Conservation (phyloP, 2,329 filamentous ascomycete species). For the Diplodia scrobiculata region DNA sequence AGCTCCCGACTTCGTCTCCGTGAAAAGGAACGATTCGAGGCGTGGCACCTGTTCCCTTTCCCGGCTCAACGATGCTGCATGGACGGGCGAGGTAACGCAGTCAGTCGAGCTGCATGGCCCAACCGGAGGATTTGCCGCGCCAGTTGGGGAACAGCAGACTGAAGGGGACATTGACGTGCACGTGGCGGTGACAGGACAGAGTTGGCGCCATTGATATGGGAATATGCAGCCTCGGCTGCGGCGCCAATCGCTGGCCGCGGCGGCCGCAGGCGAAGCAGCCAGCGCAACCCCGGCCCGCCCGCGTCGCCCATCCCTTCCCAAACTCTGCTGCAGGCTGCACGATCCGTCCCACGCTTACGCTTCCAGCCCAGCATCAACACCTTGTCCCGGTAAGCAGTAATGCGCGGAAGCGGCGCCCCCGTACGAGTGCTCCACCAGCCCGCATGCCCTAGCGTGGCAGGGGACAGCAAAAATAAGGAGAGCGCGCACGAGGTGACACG, state of each 20-base stretch:
- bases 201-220: too few species aligned
- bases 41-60: conserved; percentile 4
- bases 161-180: neutral
- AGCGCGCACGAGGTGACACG: neutral
- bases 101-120: conserved; percentile 6
- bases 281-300: neutral
- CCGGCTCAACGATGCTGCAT: conserved; percentile 9
- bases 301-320: conserved; percentile 4
- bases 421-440: neutral
- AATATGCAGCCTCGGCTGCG: too few species aligned
- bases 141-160: conserved; percentile 1
- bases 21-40: neutral
- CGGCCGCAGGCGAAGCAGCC: neutral
- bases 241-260: neutral
- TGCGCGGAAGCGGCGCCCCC: conserved; percentile 4
- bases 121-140: conserved; percentile 4
- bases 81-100: conserved; percentile 16
- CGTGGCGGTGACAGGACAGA: conserved; percentile 4
- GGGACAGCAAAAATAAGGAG: neutral
- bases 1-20: neutral
- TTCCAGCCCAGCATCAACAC: neutral
- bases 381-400: conserved; percentile 24
- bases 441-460: neutral
- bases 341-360: conserved; percentile 1
- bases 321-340: neutral